Evolutionary conservation across 1,139 yeast genomes (phyloP), one percentile per base, ranked within the genome.

Genomic region (Geotrichum bryndzae): DNA sequence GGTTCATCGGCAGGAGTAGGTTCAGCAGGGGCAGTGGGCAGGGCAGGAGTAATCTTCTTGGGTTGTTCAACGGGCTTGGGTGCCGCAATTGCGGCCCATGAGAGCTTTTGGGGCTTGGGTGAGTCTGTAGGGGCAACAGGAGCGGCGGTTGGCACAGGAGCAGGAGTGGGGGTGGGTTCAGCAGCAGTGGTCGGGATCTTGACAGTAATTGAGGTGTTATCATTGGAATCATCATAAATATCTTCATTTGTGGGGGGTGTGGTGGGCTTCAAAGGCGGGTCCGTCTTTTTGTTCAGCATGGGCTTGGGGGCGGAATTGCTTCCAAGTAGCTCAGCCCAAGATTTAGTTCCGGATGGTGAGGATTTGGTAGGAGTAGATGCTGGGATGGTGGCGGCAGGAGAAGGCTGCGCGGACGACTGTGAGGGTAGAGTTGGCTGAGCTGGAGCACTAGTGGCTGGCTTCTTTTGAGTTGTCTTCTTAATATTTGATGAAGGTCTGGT

Each of bases 61-160:
- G 64, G 60, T 56, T 60, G 57, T 50, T 58, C 59, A 41, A 35
- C 54, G 38, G 74, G 73, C 62, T 72, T 71, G 55, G 75, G 73
- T n/a, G 74, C 63, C 41, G 78, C 79, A 63, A 76, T 70, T 13
- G 79, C 78, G 23, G 80, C 79, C 79, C 79, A 76, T 18, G 79
- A 74, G 11, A 60, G 64, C 18, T 51, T 51, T 15, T 35, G 59
- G 3, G 48, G 48, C 29, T 51, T 51, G 33, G 53, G 54, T 2
- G 27, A 33, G 18, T 33, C 51, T 6, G 54, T 10, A 23, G 55
- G 38, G 35, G 27, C 54, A 18, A 15, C 22, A 8, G 48, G 48
- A 7, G 18, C 48, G 22, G 48, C 18, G 48, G 48, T 18, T 8
- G 54, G 54, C 27, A 4, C 35, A 25, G 54, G 41, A 13, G 66